These are phyloP conservation scores for Hordeum pubiflorum DNA, from an alignment of 202 grass and related monocot species.

Conservation along the genomic window DNA sequence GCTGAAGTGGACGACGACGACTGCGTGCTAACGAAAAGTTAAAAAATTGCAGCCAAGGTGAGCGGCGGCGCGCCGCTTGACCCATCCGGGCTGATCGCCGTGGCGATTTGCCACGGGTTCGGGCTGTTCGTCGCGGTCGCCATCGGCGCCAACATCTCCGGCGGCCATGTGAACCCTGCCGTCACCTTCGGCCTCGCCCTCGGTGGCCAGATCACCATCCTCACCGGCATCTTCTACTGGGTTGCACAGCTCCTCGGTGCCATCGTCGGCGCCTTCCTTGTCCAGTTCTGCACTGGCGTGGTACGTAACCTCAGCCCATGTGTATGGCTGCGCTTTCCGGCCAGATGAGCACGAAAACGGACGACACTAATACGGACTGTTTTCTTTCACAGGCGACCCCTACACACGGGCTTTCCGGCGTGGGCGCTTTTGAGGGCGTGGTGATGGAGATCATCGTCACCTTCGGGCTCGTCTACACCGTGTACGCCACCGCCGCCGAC, in stretches of 20 bases:
- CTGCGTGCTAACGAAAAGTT: not conserved
- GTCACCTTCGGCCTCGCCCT: constrained; percentile 55
- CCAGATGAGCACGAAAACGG: not conserved
- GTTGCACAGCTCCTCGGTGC: constrained; percentile 30
- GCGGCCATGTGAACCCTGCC: constrained; percentile 54
- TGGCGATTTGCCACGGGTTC: constrained; percentile 32
- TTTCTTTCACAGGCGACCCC: constrained; percentile 29
- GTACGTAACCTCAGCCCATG: constrained; percentile 11
- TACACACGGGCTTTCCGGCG: constrained; percentile 42
- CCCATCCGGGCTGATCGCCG: constrained; percentile 39
- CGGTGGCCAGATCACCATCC: constrained; percentile 28
- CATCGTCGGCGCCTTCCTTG: constrained; percentile 43
- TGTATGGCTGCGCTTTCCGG: not conserved
- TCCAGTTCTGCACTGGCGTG: constrained; percentile 32
- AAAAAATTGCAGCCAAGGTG: constrained; percentile 30
- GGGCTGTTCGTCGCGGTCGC: not conserved
- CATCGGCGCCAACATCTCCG: constrained; percentile 43
- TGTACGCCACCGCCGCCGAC: constrained; percentile 72
- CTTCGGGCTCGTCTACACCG: constrained; percentile 38
- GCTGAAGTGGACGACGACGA: not conserved
- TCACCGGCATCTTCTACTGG: constrained; percentile 8
- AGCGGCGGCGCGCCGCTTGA: not conserved
- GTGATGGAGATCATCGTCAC: constrained; percentile 14
- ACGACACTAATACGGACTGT: not conserved
- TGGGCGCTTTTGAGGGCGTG: not conserved